Base-by-base conservation (phyloP, 1,139 yeast genomes). In the Geotrichum histeridarum region DNA sequence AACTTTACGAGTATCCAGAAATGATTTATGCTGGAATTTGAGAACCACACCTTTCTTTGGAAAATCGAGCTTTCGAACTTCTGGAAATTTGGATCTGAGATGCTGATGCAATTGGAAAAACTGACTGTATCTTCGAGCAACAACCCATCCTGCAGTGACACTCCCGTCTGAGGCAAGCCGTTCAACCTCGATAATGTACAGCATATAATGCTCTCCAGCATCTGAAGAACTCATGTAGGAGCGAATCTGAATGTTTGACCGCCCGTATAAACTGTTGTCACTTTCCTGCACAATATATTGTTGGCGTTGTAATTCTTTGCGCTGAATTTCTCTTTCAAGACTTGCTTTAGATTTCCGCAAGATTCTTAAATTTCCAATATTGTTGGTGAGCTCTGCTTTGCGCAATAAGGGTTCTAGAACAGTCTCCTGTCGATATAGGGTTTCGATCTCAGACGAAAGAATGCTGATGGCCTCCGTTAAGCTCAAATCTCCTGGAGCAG, bases 101-200 rank as follows among this genome's bases (percentile, higher is more conserved):
- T 86, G 83, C 60, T 80, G 82, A 63, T 90, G 83, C 35, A 91
- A 73, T 59, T 78, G 80, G 68, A 77, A 82, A 67, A 91, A 91
- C 64, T 91, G 97, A 63, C 88, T 86, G 65, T 83, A 91, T 55
- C 98, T 73, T 61, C 97, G 73, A 0, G 96, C 94, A 35, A 90
- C 88, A 50, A 88, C 82, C 97, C 97, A 91, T 0, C 91, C 89
- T 0, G 93, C 89, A 6, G 80, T 75, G 7, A 79, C 77, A 6
- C 72, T 73, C 14, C 76, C 74, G 2, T 77, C 64, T 9, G 73
- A 69, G 0, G 78, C 72, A 37, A 76, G 67, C 58, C 83, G 83
- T 56, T 83, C 84, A 4, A 90, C 89, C 64, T 85, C 91, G 42
- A 91, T 84, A 44, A 89, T 78, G 67, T 90, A 90, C 53, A 86